Percentiles rank a stretch among this genome's conserved stretches.
phyloP scores from a whole-genome alignment of 2,329 filamentous ascomycete genomes.

The Sordariomycetes sp. region DNA sequence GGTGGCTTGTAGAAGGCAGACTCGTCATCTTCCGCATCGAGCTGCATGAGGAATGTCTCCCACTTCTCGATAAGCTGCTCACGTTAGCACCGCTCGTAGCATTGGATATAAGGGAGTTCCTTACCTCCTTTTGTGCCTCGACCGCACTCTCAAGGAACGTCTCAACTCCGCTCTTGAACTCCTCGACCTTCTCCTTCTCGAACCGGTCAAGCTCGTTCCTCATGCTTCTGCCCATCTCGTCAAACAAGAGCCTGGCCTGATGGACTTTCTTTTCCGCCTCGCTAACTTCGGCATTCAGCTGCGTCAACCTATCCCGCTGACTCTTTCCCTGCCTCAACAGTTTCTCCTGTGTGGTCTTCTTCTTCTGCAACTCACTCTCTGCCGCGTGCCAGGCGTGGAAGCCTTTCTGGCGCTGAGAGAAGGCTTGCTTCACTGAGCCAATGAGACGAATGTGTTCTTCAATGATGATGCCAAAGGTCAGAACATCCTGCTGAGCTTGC shows the following conservation, averaged over 20 bases:
- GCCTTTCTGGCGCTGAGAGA: constrained; percentile 85
- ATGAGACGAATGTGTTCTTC: constrained; percentile 98
- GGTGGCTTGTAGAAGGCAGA: constrained; percentile 56
- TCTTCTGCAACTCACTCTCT: constrained; percentile 84
- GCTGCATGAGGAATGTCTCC: constrained; percentile 95
- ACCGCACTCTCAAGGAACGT: constrained; percentile 96
- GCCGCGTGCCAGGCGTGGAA: constrained; percentile 92
- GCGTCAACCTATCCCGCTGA: constrained; percentile 89
- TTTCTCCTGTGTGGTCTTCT: constrained; percentile 84
- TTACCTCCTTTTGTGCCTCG: constrained; percentile 95
- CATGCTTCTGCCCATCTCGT: constrained; percentile 96
- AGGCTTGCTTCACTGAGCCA: constrained; percentile 88
- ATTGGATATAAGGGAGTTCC: constrained; percentile 13
- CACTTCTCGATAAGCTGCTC: constrained; percentile 69
- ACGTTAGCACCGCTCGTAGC: not conserved
- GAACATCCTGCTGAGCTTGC: constrained; percentile 91
- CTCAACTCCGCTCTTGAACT: constrained; percentile 97
- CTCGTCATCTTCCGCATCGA: constrained; percentile 88
- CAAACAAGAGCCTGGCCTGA: constrained; percentile 81
- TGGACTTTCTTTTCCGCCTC: constrained; percentile 92
- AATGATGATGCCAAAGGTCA: constrained; percentile 94
- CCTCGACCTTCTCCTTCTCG: constrained; percentile 94
- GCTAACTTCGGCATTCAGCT: constrained; percentile 86
- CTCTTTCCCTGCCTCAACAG: constrained; percentile 89
- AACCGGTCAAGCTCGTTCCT: constrained; percentile 85